Percentiles rank a stretch among this genome's conserved stretches.
Evolutionary conservation across 1,284 basidiomycete genomes (phyloP).

Genomic region (Austropuccinia psidii): DNA sequence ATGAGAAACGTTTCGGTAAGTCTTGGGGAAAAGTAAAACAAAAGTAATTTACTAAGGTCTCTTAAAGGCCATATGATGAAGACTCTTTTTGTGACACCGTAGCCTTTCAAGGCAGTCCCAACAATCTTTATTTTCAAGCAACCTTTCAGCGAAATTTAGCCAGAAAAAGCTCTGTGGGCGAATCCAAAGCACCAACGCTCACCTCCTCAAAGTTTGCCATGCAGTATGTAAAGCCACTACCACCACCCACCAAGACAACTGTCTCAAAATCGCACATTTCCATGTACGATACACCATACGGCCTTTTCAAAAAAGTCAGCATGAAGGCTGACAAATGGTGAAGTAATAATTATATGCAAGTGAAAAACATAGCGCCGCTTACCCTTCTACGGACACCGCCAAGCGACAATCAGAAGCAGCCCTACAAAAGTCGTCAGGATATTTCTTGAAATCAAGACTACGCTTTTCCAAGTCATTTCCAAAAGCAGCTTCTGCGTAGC

Average conservation of each 20-base stretch:
- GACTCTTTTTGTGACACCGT: not conserved
- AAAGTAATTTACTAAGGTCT: not conserved
- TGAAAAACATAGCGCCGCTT: not conserved
- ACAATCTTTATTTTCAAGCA: not conserved
- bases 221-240: constrained; percentile 24
- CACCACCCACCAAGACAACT: constrained; percentile 12
- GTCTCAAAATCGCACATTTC: constrained; percentile 23
- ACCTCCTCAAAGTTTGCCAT: constrained; percentile 25
- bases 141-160: not conserved
- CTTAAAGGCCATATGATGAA: constrained; percentile 12
- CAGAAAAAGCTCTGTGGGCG: not conserved
- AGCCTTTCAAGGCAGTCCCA: not conserved
- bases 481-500: not conserved
- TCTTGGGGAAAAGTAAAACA: not conserved
- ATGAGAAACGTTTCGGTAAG: not conserved
- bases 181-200: not conserved
- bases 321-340: not conserved
- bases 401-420: constrained; percentile 2
- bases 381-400: constrained; percentile 5
- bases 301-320: not conserved
- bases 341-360: not conserved
- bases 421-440: not conserved
- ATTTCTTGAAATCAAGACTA: not conserved
- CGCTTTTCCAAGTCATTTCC: not conserved
- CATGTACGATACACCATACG: constrained; percentile 4